Conservation (phyloP, 345 rosid genomes). For the Gossypium arboreum region DNA sequence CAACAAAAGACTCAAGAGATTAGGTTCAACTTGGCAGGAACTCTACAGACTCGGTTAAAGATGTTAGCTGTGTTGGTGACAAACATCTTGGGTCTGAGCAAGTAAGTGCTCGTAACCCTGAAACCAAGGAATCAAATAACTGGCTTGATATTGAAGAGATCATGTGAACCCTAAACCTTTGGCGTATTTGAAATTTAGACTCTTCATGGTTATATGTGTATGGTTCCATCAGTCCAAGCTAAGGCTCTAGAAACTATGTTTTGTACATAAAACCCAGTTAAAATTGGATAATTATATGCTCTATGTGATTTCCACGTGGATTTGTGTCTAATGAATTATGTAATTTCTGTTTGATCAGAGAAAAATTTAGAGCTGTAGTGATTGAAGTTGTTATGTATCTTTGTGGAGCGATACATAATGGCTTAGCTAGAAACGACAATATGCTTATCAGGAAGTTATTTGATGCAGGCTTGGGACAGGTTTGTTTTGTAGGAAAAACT, state of each 20-base stretch:
- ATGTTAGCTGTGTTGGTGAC: conserved; percentile 28
- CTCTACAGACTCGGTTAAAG: conserved; percentile 43
- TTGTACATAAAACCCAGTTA: conserved; percentile 40
- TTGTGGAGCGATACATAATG: no score
- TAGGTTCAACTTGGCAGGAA: conserved; percentile 60
- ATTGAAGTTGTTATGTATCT: not conserved
- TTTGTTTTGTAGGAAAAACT: no score
- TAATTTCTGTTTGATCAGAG: not conserved
- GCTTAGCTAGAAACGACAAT: not conserved
- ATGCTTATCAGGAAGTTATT: no score
- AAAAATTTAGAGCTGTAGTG: no score
- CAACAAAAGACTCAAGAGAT: conserved; percentile 52
- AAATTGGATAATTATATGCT: not conserved
- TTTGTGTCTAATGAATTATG: not conserved
- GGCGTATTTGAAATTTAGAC: conserved; percentile 16
- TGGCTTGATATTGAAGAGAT: conserved; percentile 73
- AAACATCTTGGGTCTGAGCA: conserved; percentile 32
- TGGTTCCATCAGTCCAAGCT: conserved; percentile 8
- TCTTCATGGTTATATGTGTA: conserved; percentile 29
- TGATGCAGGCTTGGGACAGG: no score
- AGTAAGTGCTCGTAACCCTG: conserved; percentile 41
- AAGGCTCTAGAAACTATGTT: conserved; percentile 26
- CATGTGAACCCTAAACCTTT: conserved; percentile 22
- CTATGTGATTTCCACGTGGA: not conserved
- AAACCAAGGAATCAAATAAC: conserved; percentile 54